phyloP scores from a whole-genome alignment of 2,329 filamentous ascomycete genomes.

The Verticillium zaregamsianum region DNA sequence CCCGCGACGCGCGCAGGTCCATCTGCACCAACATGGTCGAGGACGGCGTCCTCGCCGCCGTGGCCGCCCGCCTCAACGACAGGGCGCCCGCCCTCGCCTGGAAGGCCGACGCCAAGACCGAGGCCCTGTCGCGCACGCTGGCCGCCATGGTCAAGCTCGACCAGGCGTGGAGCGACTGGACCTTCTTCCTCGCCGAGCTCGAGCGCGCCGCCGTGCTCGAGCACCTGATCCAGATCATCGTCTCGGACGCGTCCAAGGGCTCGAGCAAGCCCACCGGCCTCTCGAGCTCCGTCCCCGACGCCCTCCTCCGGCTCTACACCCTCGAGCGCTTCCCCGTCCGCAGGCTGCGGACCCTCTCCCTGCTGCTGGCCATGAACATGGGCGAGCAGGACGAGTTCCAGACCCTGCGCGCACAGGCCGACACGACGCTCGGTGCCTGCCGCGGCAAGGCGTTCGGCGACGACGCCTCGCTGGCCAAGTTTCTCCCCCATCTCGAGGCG shows the following conservation, averaged over 20 bases:
- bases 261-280: slow-evolving; percentile 23
- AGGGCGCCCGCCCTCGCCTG: slow-evolving; percentile 51
- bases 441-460: slow-evolving; percentile 34
- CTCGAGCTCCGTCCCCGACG: slow-evolving; percentile 40
- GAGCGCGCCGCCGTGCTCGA: slow-evolving; percentile 57
- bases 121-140: slow-evolving; percentile 54
- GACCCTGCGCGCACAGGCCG: slow-evolving; percentile 34
- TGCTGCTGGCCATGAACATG: slow-evolving; percentile 44
- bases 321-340: slow-evolving; percentile 47
- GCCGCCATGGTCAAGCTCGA: slow-evolving; percentile 57
- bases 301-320: slow-evolving; percentile 46
- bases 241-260: slow-evolving; percentile 26
- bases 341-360: slow-evolving; percentile 46
- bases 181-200: slow-evolving; percentile 43
- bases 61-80: slow-evolving; percentile 45
- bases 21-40: slow-evolving; percentile 60
- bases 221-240: slow-evolving; percentile 51
- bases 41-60: slow-evolving; percentile 48
- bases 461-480: slow-evolving; percentile 39
- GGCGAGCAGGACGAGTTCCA: slow-evolving; percentile 35
- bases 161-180: slow-evolving; percentile 52
- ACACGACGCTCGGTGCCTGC: slow-evolving; percentile 30
- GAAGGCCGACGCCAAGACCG: slow-evolving; percentile 43
- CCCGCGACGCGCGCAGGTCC: slow-evolving; percentile 52
- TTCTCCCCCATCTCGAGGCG: slow-evolving; percentile 43